These are phyloP conservation scores for Amauroascus verrucosus DNA, from an alignment of 2,329 filamentous ascomycete genomes.

Conservation along the genomic window DNA sequence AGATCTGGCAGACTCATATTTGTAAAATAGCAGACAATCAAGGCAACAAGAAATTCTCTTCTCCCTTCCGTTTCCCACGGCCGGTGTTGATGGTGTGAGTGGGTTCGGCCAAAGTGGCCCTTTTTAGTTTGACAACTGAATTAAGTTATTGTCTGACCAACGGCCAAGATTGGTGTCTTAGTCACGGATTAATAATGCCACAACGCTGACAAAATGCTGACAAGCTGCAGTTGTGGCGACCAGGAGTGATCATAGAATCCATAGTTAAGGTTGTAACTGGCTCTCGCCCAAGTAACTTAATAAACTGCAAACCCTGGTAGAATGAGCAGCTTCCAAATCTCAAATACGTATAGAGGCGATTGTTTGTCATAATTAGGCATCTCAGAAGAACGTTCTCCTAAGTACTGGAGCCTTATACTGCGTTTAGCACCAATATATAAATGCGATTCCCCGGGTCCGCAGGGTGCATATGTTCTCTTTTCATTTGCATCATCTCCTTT, in stretches of 20 bases:
- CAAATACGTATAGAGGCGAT: neutral
- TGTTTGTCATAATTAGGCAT: slow-evolving; percentile 7
- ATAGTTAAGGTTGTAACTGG: too few species aligned
- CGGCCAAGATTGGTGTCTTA: neutral
- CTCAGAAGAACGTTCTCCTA: neutral
- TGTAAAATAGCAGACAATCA: too few species aligned
- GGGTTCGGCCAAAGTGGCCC: too few species aligned
- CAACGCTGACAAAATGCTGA: slow-evolving; percentile 6
- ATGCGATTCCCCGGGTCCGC: neutral
- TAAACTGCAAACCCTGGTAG: too few species aligned
- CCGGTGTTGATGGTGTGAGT: too few species aligned
- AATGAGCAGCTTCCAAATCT: neutral
- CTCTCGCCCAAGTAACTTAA: too few species aligned
- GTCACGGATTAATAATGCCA: neutral
- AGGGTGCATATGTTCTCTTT: neutral
- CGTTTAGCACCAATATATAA: slow-evolving; percentile 2
- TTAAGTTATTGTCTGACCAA: too few species aligned
- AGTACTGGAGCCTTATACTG: neutral
- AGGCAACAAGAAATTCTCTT: too few species aligned
- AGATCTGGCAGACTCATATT: too few species aligned
- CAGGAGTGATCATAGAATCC: too few species aligned
- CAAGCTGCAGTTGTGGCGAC: neutral
- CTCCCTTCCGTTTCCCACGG: too few species aligned
- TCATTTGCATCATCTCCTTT: slow-evolving; percentile 3
- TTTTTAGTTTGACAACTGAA: too few species aligned